Base-by-base conservation (phyloP, 2,329 filamentous ascomycete genomes). In the Cytospora piceae region DNA sequence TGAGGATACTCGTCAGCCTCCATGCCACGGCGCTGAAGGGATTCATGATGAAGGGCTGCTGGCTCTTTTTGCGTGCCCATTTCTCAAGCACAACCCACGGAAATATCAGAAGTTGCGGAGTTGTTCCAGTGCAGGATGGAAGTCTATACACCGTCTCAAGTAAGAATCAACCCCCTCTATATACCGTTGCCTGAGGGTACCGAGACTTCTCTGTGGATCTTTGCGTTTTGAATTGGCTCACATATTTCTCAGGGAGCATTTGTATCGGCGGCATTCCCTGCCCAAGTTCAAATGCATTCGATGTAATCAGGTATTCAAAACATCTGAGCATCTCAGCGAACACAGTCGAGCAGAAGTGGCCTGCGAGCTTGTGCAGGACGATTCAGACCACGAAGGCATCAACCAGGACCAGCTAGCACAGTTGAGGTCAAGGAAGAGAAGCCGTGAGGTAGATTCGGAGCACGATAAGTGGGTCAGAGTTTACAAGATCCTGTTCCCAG, bases 401-500 rank as follows among this genome's bases (percentile, higher is more conserved):
- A 59, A 17, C 5, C 42, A 59, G 3, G 42, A 51, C 3, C 58
- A 59, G 32, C n/a, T 52, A 7, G 24, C 27, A 29, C 24, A 29
- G 34, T 4, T 59, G 12, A 59, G 37, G 8, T 59, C 42, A 6
- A 52, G 58, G 7, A 59, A 59, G 14, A 59, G 58, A 11, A 5
- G 12, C 12, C 46, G 58, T 5, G 58, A 34, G 1, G n/a, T 1
- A 20, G 39, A 2, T 1, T 34, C 58, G 15, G 58, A 37, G 12
- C 58, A 59, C 15, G 58, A 37, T 0, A 59, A n/a, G 12, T 59
- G 58, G 58, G 7, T 52, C 6, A 3, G 22, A 5, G 15, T 27
- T 1, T 52, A 59, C 29, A 24, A 59, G n/a, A 37, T 59, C 31
- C 20, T 59, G 14, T 59, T 59, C 32, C 58, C 58, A 12, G 17